phyloP scores from a whole-genome alignment of 139 green algal genomes.

The Asterochloris sp. region DNA sequence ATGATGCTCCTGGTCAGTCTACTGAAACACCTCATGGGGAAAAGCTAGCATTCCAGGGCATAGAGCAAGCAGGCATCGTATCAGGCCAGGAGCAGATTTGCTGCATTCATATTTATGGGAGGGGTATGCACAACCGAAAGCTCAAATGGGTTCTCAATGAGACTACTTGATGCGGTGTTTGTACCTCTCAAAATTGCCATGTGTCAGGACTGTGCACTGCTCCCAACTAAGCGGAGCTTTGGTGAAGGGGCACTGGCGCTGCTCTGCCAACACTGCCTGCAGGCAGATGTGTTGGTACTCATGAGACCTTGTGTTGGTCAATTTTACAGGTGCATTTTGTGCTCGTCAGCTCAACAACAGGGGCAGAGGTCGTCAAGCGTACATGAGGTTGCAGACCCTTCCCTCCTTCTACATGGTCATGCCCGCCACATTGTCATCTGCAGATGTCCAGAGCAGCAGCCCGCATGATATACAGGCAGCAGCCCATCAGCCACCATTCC shows the following conservation, averaged over 20 bases:
- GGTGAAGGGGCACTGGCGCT: conserved; percentile 86
- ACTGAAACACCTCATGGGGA: no score
- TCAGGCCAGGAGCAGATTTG: no score
- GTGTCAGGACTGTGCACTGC: conserved; percentile 68
- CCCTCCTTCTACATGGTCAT: neutral
- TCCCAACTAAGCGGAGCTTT: conserved; percentile 71
- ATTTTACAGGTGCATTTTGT: neutral
- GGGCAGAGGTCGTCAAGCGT: neutral
- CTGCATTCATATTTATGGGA: no score
- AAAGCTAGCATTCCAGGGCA: no score
- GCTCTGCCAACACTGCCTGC: conserved; percentile 70
- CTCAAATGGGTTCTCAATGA: neutral
- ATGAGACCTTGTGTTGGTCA: neutral
- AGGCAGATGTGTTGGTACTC: neutral
- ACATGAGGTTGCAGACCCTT: neutral
- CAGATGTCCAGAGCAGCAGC: no score
- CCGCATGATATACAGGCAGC: neutral
- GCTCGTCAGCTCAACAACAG: neutral
- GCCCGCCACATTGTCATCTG: neutral
- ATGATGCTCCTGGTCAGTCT: no score
- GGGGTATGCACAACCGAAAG: no score
- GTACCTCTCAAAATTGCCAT: conserved; percentile 75
- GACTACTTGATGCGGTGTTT: conserved; percentile 37
- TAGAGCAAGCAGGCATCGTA: no score
- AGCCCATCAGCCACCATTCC: neutral